These are phyloP conservation scores for Chamaenerion angustifolium DNA, from an alignment of 345 rosid genomes.

Conservation along the genomic window DNA sequence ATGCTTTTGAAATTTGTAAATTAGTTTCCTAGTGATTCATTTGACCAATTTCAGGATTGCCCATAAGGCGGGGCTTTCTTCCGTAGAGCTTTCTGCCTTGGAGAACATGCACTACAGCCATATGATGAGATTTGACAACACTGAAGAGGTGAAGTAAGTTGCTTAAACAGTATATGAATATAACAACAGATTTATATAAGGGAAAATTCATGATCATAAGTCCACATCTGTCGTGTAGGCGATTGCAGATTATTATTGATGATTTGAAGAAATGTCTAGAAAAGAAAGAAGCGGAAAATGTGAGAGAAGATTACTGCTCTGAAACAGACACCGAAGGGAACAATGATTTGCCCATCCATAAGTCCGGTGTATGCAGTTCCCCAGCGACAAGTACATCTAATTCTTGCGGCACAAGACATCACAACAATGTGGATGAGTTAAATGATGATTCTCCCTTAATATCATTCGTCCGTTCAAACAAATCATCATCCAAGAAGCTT, in stretches of 20 bases:
- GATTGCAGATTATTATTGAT: constrained; percentile 53
- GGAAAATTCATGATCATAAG: background rate
- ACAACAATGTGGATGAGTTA: constrained; percentile 24
- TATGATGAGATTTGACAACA: constrained; percentile 85
- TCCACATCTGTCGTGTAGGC: constrained; percentile 26
- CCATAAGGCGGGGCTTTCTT: constrained; percentile 49
- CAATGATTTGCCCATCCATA: constrained; percentile 26
- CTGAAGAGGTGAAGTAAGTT: constrained; percentile 64
- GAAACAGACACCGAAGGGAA: constrained; percentile 84
- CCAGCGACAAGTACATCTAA: constrained; percentile 23
- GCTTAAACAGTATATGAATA: too few species aligned
- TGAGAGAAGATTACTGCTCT: constrained; percentile 44
- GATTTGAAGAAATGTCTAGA: constrained; percentile 31
- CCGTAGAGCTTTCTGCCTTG: constrained; percentile 62
- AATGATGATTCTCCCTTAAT: constrained; percentile 51
- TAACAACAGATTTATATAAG: background rate
- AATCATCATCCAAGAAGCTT: constrained; percentile 18
- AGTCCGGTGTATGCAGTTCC: constrained; percentile 22
- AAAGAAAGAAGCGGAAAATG: constrained; percentile 23
- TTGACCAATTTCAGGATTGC: constrained; percentile 47
- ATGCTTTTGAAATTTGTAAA: too few species aligned
- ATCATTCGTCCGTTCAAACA: constrained; percentile 38
- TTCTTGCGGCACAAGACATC: constrained; percentile 18
- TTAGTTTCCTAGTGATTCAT: background rate
- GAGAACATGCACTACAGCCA: constrained; percentile 92